Evolutionary conservation across 2,329 filamentous ascomycete genomes (phyloP).

Genomic region (Incumbomyces lentus): DNA sequence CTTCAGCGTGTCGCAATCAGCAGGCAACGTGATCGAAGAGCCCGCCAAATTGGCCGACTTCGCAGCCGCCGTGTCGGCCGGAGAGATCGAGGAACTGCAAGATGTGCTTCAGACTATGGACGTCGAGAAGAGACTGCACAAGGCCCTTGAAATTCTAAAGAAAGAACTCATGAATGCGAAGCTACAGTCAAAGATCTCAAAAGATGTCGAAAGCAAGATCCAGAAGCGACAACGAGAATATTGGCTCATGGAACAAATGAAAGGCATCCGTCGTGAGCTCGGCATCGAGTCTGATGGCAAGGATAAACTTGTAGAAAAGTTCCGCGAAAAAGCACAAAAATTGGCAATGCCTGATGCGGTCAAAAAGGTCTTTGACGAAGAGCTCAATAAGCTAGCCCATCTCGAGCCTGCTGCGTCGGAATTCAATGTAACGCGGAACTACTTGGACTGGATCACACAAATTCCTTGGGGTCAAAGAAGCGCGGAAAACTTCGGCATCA

Average conservation of each 20-base stretch:
- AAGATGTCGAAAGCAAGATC: conserved; percentile 95
- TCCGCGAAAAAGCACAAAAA: conserved; percentile 88
- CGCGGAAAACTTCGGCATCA: conserved; percentile 91
- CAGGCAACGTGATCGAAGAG: conserved; percentile 89
- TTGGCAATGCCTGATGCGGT: conserved; percentile 95
- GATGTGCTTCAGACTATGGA: conserved; percentile 82
- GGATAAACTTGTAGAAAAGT: conserved; percentile 94
- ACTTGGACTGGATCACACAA: conserved; percentile 96
- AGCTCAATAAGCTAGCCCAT: conserved; percentile 92
- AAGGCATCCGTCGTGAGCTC: conserved; percentile 88
- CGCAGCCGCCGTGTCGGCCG: conserved; percentile 89
- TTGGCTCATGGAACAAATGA: conserved; percentile 99
- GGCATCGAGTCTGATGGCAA: conserved; percentile 97
- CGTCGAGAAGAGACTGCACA: conserved; percentile 83
- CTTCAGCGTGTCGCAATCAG: conserved; percentile 89
- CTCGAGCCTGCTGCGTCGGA: conserved; percentile 92
- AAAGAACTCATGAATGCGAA: conserved; percentile 98
- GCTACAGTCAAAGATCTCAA: conserved; percentile 91
- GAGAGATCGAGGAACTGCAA: conserved; percentile 83
- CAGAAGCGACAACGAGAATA: conserved; percentile 96
- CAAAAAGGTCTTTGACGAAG: conserved; percentile 95
- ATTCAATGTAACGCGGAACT: conserved; percentile 97
- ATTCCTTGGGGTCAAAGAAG: conserved; percentile 95
- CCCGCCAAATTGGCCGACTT: conserved; percentile 94
- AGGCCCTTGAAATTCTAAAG: conserved; percentile 84